Evolutionary conservation across 352 stramenopile species (phyloP).

Genomic region (Blastocystis sp.): DNA sequence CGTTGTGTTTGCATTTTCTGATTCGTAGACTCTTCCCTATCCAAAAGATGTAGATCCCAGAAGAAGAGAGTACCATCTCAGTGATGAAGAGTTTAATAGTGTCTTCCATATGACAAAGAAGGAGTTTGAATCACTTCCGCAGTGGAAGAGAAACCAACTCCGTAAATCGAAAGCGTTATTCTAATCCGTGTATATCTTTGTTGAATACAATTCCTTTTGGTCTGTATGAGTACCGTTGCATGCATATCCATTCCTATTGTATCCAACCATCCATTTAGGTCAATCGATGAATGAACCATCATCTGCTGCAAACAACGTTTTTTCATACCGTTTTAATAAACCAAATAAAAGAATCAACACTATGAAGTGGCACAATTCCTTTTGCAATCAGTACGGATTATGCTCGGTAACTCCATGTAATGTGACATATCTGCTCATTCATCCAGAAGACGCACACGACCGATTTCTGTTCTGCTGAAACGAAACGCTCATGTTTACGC

Average conservation of each 20-base stretch:
- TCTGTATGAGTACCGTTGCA: background rate
- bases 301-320: too few species aligned
- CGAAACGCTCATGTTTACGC: slow-evolving; percentile 5
- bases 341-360: background rate
- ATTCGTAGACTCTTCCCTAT: slow-evolving; percentile 5
- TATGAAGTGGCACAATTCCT: background rate
- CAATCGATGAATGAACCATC: too few species aligned
- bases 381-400: background rate
- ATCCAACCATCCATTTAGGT: too few species aligned
- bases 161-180: slow-evolving; percentile 34
- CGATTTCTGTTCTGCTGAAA: background rate
- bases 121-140: slow-evolving; percentile 12
- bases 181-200: background rate
- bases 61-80: slow-evolving; percentile 52
- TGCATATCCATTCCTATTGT: too few species aligned
- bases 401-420: too few species aligned
- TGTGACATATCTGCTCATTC: too few species aligned
- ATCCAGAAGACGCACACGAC: background rate
- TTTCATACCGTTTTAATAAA: too few species aligned
- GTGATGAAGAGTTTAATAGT: slow-evolving; percentile 32
- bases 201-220: background rate
- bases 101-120: slow-evolving; percentile 44
- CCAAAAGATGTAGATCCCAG: slow-evolving; percentile 49
- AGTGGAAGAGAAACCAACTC: slow-evolving; percentile 44
- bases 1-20: background rate